A percentile compares a stretch with the other conserved stretches of the same genome.
Conservation (phyloP, 495 filamentous ascomycete genomes). For the Penicillium simplicissimum region DNA sequence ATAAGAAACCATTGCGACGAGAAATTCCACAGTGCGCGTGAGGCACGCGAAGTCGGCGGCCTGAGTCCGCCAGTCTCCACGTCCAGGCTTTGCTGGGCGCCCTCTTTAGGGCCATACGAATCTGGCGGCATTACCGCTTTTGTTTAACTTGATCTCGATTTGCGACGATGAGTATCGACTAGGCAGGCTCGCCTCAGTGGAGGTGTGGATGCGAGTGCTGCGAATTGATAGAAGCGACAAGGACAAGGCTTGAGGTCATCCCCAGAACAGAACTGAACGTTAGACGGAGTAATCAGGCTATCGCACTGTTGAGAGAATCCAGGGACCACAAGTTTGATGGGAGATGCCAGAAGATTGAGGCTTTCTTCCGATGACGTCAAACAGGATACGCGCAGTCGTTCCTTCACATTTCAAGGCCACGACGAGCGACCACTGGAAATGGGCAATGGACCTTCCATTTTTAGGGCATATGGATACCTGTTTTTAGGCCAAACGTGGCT, state of each 20-base stretch:
- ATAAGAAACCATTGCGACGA: conserved; percentile 36
- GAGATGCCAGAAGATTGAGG: neutral
- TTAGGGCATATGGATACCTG: no score
- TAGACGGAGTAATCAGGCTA: neutral
- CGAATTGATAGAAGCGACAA: neutral
- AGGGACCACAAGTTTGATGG: neutral
- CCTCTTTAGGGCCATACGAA: neutral
- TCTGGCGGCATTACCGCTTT: neutral
- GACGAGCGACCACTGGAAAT: neutral
- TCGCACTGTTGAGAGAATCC: neutral
- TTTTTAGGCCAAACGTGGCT: no score
- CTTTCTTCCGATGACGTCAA: neutral
- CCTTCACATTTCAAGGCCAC: neutral
- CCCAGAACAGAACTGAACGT: neutral
- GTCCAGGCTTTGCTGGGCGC: neutral
- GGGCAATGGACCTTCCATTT: neutral
- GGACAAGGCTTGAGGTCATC: neutral
- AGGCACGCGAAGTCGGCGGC: neutral
- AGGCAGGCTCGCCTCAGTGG: neutral
- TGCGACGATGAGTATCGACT: neutral
- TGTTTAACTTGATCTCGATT: neutral
- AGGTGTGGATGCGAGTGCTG: neutral
- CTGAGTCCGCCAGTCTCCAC: neutral
- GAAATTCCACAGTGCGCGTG: conserved; percentile 31
- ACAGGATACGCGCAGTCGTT: neutral